Percentiles rank a stretch among this genome's conserved stretches.
These are phyloP conservation scores for Coemansia aciculifera DNA, from an alignment of 192 early-diverging fungal species.

Conservation along the genomic window DNA sequence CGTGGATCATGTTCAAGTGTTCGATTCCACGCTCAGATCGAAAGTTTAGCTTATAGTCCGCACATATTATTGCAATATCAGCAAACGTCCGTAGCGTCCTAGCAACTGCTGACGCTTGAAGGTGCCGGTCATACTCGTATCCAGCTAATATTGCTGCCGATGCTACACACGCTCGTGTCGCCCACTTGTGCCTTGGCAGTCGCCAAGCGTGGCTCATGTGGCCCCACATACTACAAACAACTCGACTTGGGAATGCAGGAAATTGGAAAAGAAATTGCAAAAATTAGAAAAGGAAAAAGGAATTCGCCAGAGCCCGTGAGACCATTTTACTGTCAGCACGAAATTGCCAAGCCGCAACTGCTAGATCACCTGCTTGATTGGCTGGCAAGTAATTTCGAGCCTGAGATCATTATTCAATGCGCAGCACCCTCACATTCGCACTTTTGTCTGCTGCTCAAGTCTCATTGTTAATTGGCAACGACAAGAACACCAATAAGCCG, in stretches of 20 bases:
- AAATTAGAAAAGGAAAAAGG: neutral
- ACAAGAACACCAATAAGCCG: neutral
- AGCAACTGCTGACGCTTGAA: conserved; percentile 42
- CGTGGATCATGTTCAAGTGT: conserved; percentile 68
- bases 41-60: conserved; percentile 85
- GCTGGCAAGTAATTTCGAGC: neutral
- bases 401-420: neutral
- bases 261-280: neutral
- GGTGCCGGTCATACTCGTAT: conserved; percentile 43
- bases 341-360: neutral
- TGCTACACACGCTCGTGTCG: neutral
- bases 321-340: neutral
- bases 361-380: neutral
- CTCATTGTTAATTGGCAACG: neutral
- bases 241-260: neutral
- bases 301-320: neutral
- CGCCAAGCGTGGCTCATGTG: neutral
- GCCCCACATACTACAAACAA: neutral
- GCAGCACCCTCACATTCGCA: too few species aligned
- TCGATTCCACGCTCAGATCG: conserved; percentile 56
- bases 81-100: conserved; percentile 47
- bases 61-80: conserved; percentile 33
- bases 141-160: conserved; percentile 11
- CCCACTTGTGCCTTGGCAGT: neutral
- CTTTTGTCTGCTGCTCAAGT: neutral